Evolutionary conservation across 306 rosid genomes (phyloP), one percentile per base, ranked within the genome.

Genomic region (Phaseolus lunatus): DNA sequence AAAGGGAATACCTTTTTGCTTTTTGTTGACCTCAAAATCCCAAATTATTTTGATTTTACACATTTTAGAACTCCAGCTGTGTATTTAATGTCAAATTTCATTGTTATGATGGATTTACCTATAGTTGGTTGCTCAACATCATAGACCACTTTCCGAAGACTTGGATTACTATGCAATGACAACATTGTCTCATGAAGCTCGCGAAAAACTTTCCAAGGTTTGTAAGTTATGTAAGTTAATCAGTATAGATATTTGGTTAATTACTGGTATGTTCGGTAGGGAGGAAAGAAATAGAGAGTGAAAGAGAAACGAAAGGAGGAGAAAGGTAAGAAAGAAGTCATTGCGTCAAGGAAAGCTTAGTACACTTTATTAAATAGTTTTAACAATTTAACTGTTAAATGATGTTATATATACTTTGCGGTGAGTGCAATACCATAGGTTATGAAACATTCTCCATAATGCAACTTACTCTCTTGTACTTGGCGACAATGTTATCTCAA

Each of bases 181-280:
- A 70, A 90, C 93, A 35, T 79, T 95, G 88, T 95, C 93, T 48
- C 88, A 73, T 76, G 98, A 95, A 86, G 89, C 98, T 41, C 97
- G 97, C 0, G 98, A 95, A 80, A 92, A 95, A 78, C 88, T 92
- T 77, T 86, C 98, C 29, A 95, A 95, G 97, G 98, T 95, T 65
- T 68, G 88, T 84, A 45, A 18, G 16, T 43, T 73, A 12, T 3
- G 9, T 4, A 9, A 48, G 58, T 44, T 66, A 15, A 43, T 62
- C 70, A 58, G 27, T 31, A 45, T 63, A 70, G 15, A 67, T 37
- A 49, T 45, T 20, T 69, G 74, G 37, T 22, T 73, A 48, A 72
- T 44, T 66, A 39, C 49, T 22, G 43, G 70, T 63, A 53, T 16
- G 64, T 44, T 18, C 48, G 3, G 58, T 73, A 57, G 3, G 12